Evolutionary conservation across 2,329 filamentous ascomycete species (phyloP), one percentile per base, ranked within the genome.

Genomic region (Penicillium sp.): DNA sequence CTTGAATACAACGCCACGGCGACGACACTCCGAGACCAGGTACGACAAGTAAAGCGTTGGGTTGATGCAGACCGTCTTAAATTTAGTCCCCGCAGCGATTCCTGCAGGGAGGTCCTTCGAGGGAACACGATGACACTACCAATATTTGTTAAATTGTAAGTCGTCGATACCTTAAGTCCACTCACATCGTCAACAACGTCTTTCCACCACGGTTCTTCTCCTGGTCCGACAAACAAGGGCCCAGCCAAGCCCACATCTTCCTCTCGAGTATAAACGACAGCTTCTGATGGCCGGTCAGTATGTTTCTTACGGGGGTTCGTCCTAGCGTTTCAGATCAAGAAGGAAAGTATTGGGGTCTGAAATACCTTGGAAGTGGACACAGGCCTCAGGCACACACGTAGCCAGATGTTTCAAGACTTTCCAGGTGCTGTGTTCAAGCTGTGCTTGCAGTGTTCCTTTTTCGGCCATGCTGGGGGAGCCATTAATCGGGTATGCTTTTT

Each of bases 281-380:
- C 31, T 5, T 34, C 31, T 34, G 6, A 34, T 34, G 6, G 8
- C 15, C 2, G 12, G 21, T 12, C 13, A 26, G 7, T 7, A 46
- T 29, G 26, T 50, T 33, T 15, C 29, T 33, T 33, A 15, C 10
- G 9, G 4, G 13, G 13, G 12, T 26, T 4, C 7, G 4, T 7
- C 6, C 24, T 26, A 21, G 18, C 6, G 24, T 26, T 26, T 26
- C 24, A 26, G 24, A 29, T 29, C 6, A 29, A 29, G 10, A 29
- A 29, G 28, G 10, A 29, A 26, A 33, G 13, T 12, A 15, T 13
- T 12, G 29, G 12, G 1, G 29, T 2, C 12, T 33, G 10, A 33
- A 83, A 23, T 31, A 51, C 84, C 80, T 73, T 92, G 88, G 56
- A 90, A 87, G 66, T 92, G 88, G 47, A 93, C 82, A 6, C 88